A percentile compares a stretch with the other conserved stretches of the same genome.
These are phyloP conservation scores for Aspergillus ochraceoroseus DNA, from an alignment of 2,329 filamentous ascomycete genomes.

Conservation along the genomic window DNA sequence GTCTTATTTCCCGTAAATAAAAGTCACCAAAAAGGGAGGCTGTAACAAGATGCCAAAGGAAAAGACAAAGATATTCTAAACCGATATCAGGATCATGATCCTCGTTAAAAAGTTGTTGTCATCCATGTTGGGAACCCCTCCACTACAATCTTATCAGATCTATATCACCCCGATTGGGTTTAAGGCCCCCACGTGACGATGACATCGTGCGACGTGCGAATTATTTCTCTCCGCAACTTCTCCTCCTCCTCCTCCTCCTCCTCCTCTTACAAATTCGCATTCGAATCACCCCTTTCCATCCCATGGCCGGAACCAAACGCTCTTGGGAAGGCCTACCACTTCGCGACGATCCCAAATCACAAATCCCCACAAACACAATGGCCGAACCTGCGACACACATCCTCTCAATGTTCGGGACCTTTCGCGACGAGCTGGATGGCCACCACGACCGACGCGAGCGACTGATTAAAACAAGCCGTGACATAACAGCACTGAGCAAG, in stretches of 20 bases:
- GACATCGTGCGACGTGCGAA: slow-evolving; percentile 11
- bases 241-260: neutral
- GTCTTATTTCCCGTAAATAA: no score
- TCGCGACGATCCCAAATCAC: slow-evolving; percentile 12
- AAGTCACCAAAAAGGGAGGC: no score
- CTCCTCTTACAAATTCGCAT: neutral
- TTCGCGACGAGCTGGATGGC: slow-evolving; percentile 83
- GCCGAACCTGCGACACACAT: slow-evolving; percentile 26
- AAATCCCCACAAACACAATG: slow-evolving; percentile 9
- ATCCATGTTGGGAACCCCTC: no score
- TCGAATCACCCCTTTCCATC: neutral
- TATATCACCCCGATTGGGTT: slow-evolving; percentile 8
- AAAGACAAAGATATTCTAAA: no score
- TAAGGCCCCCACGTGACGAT: slow-evolving; percentile 11
- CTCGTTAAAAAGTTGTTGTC: no score
- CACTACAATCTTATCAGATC: slow-evolving; percentile 17
- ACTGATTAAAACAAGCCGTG: slow-evolving; percentile 82
- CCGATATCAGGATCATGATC: no score
- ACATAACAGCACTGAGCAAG: slow-evolving; percentile 91
- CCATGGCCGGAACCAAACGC: slow-evolving; percentile 37
- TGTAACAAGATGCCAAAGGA: no score
- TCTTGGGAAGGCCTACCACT: slow-evolving; percentile 37
- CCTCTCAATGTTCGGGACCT: slow-evolving; percentile 72
- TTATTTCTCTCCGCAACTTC: neutral
- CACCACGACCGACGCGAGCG: slow-evolving; percentile 90